Percentiles rank a stretch among this genome's conserved stretches.
Conservation (phyloP, 2,329 filamentous ascomycete species). For the Botrytis sinoallii region DNA sequence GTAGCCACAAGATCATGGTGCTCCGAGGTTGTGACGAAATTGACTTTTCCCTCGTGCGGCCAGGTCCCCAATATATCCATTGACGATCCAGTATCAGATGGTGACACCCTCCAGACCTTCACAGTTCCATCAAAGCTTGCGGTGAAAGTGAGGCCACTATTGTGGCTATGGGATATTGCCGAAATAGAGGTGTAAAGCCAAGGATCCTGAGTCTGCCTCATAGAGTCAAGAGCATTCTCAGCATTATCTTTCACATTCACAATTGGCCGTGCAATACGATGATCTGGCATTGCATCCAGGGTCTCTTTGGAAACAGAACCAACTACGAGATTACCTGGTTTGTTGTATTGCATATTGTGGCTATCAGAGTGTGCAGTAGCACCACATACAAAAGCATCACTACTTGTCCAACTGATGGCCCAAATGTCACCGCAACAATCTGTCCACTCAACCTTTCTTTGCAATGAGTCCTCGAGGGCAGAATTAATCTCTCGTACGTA, state of each 20-base stretch:
- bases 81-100: slow-evolving; percentile 37
- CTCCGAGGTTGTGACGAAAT: slow-evolving; percentile 56
- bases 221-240: slow-evolving; percentile 54
- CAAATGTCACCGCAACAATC: slow-evolving; percentile 61
- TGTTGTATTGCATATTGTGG: slow-evolving; percentile 65
- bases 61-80: slow-evolving; percentile 52
- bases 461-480: slow-evolving; percentile 49
- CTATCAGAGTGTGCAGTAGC: slow-evolving; percentile 60
- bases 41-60: slow-evolving; percentile 56
- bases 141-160: slow-evolving; percentile 50
- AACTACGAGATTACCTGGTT: slow-evolving; percentile 58
- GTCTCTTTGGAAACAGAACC: slow-evolving; percentile 47
- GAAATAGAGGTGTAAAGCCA: slow-evolving; percentile 65
- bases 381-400: slow-evolving; percentile 55
- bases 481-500: slow-evolving; percentile 27
- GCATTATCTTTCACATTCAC: slow-evolving; percentile 44
- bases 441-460: slow-evolving; percentile 53
- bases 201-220: slow-evolving; percentile 57
- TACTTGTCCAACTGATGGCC: slow-evolving; percentile 55
- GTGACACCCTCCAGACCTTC: slow-evolving; percentile 53
- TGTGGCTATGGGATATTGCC: slow-evolving; percentile 53
- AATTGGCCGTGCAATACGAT: slow-evolving; percentile 54
- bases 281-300: slow-evolving; percentile 53
- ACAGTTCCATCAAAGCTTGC: slow-evolving; percentile 61
- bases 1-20: slow-evolving; percentile 53